Base-by-base conservation (phyloP, 2,329 filamentous ascomycete species). In the Aspergillus pseudonomiae region DNA sequence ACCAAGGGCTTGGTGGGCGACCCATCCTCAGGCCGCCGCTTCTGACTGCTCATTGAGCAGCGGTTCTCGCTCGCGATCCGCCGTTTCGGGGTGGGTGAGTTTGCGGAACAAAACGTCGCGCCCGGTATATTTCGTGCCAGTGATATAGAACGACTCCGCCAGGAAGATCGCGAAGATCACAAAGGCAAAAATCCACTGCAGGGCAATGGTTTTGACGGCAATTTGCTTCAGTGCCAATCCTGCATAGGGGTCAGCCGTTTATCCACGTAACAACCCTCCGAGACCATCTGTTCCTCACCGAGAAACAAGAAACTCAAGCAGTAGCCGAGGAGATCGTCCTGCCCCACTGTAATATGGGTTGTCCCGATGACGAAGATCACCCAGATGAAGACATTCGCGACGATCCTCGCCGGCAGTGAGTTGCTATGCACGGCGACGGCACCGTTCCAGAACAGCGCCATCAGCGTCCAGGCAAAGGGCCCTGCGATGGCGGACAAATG, bases 121-220 rank as follows among this genome's bases (percentile, higher is more conserved):
- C 36, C 74, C 73, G 26, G 71, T 65, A 58, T 78, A 77, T 62
- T 71, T 76, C 12, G 75, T 72, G 14, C 70, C 67, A 3, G 77
- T 76, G 48, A 77, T 71, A 46, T 78, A 78, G 12, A 91, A 71
- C 1, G 91, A 92, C 21, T 87, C 79, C 24, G 93, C 76, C 75
- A 95, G 90, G 59, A 96, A 85, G 30, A 91, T 75, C 0, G 84
- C 86, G 84, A 94, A 93, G 75, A 96, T 93, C 66, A 88, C 83
- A 73, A 96, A 95, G 39, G 93, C 91, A 76, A 96, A 96, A 78
- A 96, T 94, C 93, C 93, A 96, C 80, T 97, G 93, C 67, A 96
- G 83, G 7, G 92, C 91, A 68, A 96, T 83, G 63, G 89, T 78
- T 75, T 93, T 88, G 71, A 85, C 84, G 57, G 88, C 81, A 80